A percentile compares a stretch with the other conserved stretches of the same genome.
Evolutionary conservation across 1,284 basidiomycete genomes (phyloP).

Genomic region (Porodaedalea pini): DNA sequence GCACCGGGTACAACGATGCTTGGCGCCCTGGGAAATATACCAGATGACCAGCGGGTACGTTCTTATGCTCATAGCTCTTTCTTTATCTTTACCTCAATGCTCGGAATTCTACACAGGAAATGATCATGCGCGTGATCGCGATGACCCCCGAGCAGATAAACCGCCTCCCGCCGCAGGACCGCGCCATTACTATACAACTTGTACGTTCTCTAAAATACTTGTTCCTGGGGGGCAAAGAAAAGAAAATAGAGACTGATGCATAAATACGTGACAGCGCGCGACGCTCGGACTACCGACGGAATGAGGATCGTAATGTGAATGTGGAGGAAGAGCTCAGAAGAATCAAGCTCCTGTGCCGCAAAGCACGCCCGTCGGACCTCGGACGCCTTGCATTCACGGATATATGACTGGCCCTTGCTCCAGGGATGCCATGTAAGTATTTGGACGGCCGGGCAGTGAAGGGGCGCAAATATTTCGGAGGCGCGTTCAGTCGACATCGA

Average conservation of each 20-base stretch:
- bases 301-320: not conserved
- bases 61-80: not conserved
- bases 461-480: no score
- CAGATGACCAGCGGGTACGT: constrained; percentile 19
- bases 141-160: constrained; percentile 21
- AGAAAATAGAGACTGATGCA: not conserved
- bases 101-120: constrained; percentile 6
- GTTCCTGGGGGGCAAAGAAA: not conserved
- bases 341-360: not conserved
- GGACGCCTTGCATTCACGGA: no score
- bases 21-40: constrained; percentile 9
- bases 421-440: no score
- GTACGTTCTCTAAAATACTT: constrained; percentile 6
- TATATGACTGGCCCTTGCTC: no score
- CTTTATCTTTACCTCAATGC: not conserved
- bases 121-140: constrained; percentile 20
- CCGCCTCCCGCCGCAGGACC: constrained; percentile 17
- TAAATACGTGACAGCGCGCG: constrained; percentile 13
- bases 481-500: constrained; percentile 43
- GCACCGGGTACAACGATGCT: no score
- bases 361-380: no score
- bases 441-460: no score
- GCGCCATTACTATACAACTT: constrained; percentile 19
- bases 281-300: constrained; percentile 18
- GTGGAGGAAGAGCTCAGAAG: not conserved